phyloP scores from a whole-genome alignment of 495 filamentous ascomycete species.

The Podospora appendiculata region DNA sequence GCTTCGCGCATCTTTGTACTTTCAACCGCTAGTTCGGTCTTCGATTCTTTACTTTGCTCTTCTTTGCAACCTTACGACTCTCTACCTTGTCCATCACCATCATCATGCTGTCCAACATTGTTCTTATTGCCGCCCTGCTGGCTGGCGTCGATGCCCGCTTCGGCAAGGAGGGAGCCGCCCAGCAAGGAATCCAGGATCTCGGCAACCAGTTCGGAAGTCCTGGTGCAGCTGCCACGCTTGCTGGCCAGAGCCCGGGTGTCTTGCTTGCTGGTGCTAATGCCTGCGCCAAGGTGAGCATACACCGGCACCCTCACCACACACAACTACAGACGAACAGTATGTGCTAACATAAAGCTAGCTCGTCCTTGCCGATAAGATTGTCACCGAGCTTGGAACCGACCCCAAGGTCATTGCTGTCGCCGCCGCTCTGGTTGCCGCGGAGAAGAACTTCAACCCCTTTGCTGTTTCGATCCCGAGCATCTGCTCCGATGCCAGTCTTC shows the following conservation, averaged over 20 bases:
- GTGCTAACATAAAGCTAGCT: constrained; percentile 31
- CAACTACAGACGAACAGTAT: not conserved
- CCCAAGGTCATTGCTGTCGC: constrained; percentile 47
- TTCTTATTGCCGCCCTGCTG: constrained; percentile 32
- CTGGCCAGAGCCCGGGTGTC: constrained; percentile 42
- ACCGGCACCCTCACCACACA: not conserved
- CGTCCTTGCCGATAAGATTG: constrained; percentile 48
- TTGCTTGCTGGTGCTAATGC: constrained; percentile 50
- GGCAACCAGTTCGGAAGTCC: constrained; percentile 36
- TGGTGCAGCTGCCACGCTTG: constrained; percentile 47
- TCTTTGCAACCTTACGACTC: constrained; percentile 17
- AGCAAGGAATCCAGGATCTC: constrained; percentile 34
- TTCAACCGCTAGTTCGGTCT: constrained; percentile 32
- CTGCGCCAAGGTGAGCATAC: constrained; percentile 43
- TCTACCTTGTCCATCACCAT: no score
- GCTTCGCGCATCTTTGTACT: constrained; percentile 15
- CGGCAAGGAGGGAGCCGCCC: constrained; percentile 43
- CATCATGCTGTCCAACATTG: constrained; percentile 40
- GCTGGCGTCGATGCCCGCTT: constrained; percentile 48
- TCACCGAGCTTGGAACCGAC: constrained; percentile 45
- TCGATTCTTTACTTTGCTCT: constrained; percentile 21
- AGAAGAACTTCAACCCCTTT: constrained; percentile 63
- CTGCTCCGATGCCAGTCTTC: constrained; percentile 49
- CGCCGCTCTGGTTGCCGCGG: constrained; percentile 51
- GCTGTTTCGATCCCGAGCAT: constrained; percentile 44